Conservation (phyloP, 2,329 filamentous ascomycete species). For the Trichothecium sympodiale region DNA sequence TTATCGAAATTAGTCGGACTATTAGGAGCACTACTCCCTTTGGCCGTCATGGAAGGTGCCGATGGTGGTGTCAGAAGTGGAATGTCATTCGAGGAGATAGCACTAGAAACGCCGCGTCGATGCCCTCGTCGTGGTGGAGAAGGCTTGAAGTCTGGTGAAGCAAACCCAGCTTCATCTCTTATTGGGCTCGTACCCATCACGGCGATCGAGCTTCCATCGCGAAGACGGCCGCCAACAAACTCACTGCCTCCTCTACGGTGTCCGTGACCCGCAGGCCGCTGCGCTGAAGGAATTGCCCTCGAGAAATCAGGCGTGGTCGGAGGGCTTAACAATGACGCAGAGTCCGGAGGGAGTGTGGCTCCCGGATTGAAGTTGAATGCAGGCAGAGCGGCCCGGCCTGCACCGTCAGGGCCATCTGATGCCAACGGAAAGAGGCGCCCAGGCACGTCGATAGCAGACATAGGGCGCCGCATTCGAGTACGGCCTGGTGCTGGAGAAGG, state of each 20-base stretch:
- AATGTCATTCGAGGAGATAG: conserved; percentile 76
- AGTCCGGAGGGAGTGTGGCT: conserved; percentile 20
- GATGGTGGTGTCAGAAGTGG: conserved; percentile 54
- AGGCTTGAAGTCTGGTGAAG: conserved; percentile 37
- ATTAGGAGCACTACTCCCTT: conserved; percentile 53
- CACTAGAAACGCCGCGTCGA: conserved; percentile 58
- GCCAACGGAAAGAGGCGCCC: conserved; percentile 18
- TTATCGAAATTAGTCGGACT: conserved; percentile 41
- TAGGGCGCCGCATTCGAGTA: conserved; percentile 36
- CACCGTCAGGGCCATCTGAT: conserved; percentile 16
- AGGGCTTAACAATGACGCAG: conserved; percentile 35
- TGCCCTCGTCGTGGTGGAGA: conserved; percentile 53
- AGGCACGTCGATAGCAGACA: conserved; percentile 39
- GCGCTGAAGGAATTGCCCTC: conserved; percentile 40
- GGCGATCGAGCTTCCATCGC: conserved; percentile 45
- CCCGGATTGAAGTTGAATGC: conserved; percentile 47
- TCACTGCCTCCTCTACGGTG: conserved; percentile 78
- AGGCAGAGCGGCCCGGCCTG: conserved; percentile 32
- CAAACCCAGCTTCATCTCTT: conserved; percentile 47
- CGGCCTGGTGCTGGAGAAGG: conserved; percentile 34
- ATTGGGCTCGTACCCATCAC: conserved; percentile 60
- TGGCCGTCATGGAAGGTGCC: conserved; percentile 33
- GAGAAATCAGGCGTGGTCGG: conserved; percentile 43
- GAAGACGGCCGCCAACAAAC: conserved; percentile 66
- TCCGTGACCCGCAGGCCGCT: conserved; percentile 52